These are phyloP conservation scores for Lablab purpureus DNA, from an alignment of 306 rosid genomes.

Conservation along the genomic window DNA sequence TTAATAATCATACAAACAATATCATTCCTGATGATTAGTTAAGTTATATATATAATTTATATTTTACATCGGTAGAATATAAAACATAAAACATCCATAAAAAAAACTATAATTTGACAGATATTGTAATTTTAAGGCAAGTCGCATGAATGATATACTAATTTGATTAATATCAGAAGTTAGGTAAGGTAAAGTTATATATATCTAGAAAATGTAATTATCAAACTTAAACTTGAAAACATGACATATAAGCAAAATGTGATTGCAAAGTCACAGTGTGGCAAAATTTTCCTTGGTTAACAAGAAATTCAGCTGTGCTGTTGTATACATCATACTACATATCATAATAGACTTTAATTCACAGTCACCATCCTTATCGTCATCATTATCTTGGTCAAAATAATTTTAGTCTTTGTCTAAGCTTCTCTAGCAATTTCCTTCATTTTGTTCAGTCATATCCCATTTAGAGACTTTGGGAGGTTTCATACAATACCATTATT, in stretches of 20 bases:
- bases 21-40: no score
- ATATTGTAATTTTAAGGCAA: neutral
- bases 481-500: no score
- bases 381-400: no score
- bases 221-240: neutral
- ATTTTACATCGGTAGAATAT: no score
- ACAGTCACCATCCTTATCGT: no score
- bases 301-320: neutral
- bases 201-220: neutral
- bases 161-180: slow-evolving; percentile 16
- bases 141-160: neutral
- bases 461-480: neutral
- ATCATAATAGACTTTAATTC: no score
- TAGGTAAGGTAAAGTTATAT: slow-evolving; percentile 6
- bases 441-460: slow-evolving; percentile 28
- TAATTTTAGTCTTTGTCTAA: neutral
- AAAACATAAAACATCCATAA: neutral
- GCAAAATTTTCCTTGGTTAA: neutral
- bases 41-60: no score
- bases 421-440: slow-evolving; percentile 1
- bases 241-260: neutral
- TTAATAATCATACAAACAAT: no score
- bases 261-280: slow-evolving; percentile 8
- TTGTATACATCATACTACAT: neutral
- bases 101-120: neutral